These are phyloP conservation scores for Hypomontagnella monticulosa DNA, from an alignment of 495 filamentous ascomycete species.

Conservation along the genomic window DNA sequence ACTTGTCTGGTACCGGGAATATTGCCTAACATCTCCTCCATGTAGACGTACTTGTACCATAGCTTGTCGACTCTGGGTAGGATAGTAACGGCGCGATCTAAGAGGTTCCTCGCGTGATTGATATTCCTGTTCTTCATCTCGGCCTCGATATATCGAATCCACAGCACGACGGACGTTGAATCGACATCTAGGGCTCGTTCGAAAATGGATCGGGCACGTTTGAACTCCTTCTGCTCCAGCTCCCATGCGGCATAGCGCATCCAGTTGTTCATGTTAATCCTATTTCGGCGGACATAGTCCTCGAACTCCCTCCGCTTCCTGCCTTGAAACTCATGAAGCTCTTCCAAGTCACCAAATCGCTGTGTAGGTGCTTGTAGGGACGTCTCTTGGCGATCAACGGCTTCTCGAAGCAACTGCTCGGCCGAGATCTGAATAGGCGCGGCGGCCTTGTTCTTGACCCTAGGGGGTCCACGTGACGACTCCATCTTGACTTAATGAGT, in stretches of 20 bases:
- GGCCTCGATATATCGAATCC: constrained; percentile 91
- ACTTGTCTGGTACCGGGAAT: constrained; percentile 92
- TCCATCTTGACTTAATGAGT: constrained; percentile 71
- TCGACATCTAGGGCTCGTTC: constrained; percentile 95
- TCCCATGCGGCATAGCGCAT: constrained; percentile 98
- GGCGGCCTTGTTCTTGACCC: constrained; percentile 97
- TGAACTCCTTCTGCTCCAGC: constrained; percentile 97
- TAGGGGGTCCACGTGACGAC: constrained; percentile 87
- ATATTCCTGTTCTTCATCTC: constrained; percentile 98
- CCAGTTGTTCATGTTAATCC: constrained; percentile 98
- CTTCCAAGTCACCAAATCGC: constrained; percentile 94
- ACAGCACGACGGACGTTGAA: constrained; percentile 81
- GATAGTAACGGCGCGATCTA: constrained; percentile 94
- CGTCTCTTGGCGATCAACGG: constrained; percentile 95
- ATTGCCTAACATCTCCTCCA: constrained; percentile 96
- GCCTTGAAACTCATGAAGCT: constrained; percentile 96
- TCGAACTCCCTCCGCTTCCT: constrained; percentile 97
- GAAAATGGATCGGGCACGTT: constrained; percentile 94
- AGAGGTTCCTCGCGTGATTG: constrained; percentile 93
- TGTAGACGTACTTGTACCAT: constrained; percentile 99
- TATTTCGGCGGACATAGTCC: constrained; percentile 94
- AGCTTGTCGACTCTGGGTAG: constrained; percentile 91
- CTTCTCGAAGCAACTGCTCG: constrained; percentile 96
- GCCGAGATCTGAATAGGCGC: constrained; percentile 90
- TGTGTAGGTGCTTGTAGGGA: constrained; percentile 90